Evolutionary conservation across 768 basidiomycete genomes (phyloP).

Genomic region (Leucocoprinus leucothites): DNA sequence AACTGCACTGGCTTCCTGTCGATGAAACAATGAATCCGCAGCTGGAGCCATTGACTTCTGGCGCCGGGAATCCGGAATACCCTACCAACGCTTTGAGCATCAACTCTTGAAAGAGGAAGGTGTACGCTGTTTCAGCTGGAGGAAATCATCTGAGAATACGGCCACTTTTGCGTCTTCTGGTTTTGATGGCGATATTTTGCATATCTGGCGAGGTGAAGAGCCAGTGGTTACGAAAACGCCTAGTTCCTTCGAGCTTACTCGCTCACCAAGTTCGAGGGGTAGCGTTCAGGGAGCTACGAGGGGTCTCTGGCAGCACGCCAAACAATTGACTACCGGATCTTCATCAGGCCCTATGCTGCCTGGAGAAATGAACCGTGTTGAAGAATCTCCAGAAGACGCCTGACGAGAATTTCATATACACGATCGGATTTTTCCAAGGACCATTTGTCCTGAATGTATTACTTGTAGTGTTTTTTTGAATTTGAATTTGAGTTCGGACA

Average conservation of each 20-base stretch:
- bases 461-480: no score
- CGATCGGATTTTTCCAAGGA: no score
- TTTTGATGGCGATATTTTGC: not conserved
- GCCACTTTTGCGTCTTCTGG: constrained; percentile 5
- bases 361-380: not conserved
- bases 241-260: not conserved
- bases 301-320: not conserved
- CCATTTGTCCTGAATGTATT: no score
- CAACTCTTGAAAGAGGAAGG: not conserved
- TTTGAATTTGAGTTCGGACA: no score
- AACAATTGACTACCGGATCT: not conserved
- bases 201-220: constrained; percentile 10
- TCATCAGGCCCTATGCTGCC: not conserved
- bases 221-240: not conserved
- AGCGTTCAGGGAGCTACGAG: not conserved
- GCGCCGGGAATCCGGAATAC: constrained; percentile 6
- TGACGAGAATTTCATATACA: no score
- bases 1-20: not conserved
- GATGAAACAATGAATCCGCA: not conserved
- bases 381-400: not conserved
- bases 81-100: constrained; percentile 3
- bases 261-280: not conserved
- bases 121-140: constrained; percentile 9
- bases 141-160: not conserved
- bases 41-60: constrained; percentile 8